phyloP scores from a whole-genome alignment of 2,329 filamentous ascomycete species.

The Penicillium sp. region DNA sequence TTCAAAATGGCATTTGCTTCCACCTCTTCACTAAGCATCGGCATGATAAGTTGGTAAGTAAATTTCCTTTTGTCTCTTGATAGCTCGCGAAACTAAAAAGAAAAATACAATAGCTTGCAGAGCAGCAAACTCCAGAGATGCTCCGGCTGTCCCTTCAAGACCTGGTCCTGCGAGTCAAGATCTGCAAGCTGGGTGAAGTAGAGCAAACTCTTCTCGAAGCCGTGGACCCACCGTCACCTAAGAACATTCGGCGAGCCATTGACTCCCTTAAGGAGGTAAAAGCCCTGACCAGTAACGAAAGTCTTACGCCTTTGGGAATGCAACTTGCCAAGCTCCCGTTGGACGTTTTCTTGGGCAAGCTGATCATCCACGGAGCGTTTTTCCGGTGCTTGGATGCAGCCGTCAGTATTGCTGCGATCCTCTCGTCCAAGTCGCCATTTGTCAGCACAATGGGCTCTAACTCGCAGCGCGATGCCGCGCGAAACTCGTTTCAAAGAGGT shows the following conservation, averaged over 20 bases:
- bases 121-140: conserved; percentile 96
- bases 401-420: conserved; percentile 84
- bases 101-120: conserved; percentile 61
- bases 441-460: conserved; percentile 80
- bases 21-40: conserved; percentile 90
- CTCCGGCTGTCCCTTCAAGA: conserved; percentile 91
- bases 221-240: conserved; percentile 82
- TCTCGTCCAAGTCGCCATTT: conserved; percentile 94
- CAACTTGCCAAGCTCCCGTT: conserved; percentile 86
- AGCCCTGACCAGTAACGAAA: conserved; percentile 75
- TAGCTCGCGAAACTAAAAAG: too few species aligned
- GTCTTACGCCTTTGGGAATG: conserved; percentile 78
- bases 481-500: conserved; percentile 72
- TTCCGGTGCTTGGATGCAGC: conserved; percentile 91
- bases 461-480: conserved; percentile 74
- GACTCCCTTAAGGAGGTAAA: conserved; percentile 92
- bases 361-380: conserved; percentile 79
- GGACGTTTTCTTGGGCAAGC: conserved; percentile 91
- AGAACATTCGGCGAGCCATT: conserved; percentile 89
- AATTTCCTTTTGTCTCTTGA: too few species aligned
- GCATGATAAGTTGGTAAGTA: conserved; percentile 64
- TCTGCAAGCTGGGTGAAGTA: conserved; percentile 91
- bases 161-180: conserved; percentile 92
- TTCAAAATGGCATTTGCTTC: conserved; percentile 92
- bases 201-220: conserved; percentile 85